Conservation (phyloP, 176 grass and related monocot genomes). For the Dactylis glomerata region DNA sequence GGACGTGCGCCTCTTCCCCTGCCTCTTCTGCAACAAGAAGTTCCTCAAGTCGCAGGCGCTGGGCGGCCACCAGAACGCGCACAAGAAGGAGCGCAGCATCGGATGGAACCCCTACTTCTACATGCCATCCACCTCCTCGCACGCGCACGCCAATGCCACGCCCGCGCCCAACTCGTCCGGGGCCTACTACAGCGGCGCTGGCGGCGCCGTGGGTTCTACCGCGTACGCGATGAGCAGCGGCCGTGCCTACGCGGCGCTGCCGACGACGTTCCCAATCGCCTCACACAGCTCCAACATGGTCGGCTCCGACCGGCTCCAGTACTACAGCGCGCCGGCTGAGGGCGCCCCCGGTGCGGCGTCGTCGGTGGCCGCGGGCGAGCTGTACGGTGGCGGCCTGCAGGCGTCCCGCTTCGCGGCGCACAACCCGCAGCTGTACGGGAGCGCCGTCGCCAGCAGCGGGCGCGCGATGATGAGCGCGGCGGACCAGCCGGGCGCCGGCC, state of each 20-base stretch:
- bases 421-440: constrained; percentile 35
- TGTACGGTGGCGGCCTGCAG: not conserved
- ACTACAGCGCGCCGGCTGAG: constrained; percentile 31
- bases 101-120: constrained; percentile 84
- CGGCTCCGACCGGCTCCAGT: constrained; percentile 18
- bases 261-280: constrained; percentile 41
- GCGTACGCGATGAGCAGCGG: not conserved
- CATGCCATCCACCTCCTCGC: constrained; percentile 9
- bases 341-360: not conserved
- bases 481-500: constrained; percentile 40
- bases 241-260: constrained; percentile 7
- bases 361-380: not conserved
- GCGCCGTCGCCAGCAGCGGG: constrained; percentile 31
- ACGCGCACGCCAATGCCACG: not conserved
- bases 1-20: constrained; percentile 89
- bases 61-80: constrained; percentile 89
- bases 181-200: not conserved
- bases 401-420: constrained; percentile 49
- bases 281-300: constrained; percentile 36
- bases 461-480: constrained; percentile 37
- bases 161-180: not conserved
- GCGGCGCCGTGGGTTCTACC: not conserved
- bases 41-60: constrained; percentile 93
- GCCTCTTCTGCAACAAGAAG: constrained; percentile 98
- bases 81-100: constrained; percentile 90